Percentiles rank a stretch among this genome's conserved stretches.
Evolutionary conservation across 768 basidiomycete species (phyloP).

Genomic region (Termitomyces sp.): DNA sequence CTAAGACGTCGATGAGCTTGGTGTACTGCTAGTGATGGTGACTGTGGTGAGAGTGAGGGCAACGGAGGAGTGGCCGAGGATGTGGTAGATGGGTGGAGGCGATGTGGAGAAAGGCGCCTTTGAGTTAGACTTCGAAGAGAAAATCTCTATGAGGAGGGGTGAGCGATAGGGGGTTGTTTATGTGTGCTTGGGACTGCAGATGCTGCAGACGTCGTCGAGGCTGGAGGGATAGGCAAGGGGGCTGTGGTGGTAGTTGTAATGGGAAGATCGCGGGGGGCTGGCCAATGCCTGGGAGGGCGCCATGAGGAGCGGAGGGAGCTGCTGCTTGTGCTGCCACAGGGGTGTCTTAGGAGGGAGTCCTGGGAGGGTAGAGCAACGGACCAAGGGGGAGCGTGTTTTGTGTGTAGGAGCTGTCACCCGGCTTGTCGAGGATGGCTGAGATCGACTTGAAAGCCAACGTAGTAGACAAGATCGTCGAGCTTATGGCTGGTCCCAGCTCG

Average conservation of each 20-base stretch:
- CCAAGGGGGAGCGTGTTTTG: conserved; percentile 22
- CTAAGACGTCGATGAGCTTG: conserved; percentile 70
- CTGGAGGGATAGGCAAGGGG: too few species aligned
- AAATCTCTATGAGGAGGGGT: conserved; percentile 74
- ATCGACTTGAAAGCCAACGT: conserved; percentile 96
- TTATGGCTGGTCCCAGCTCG: too few species aligned
- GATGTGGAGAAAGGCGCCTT: conserved; percentile 89
- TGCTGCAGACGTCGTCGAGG: background rate
- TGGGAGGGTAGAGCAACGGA: background rate
- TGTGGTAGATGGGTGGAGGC: conserved; percentile 71
- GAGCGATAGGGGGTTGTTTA: conserved; percentile 45
- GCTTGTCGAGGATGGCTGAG: conserved; percentile 75
- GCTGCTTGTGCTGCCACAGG: conserved; percentile 36
- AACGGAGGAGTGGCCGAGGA: conserved; percentile 81
- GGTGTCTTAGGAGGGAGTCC: too few species aligned
- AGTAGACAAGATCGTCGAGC: conserved; percentile 70
- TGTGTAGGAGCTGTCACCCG: conserved; percentile 75
- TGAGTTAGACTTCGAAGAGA: conserved; percentile 85
- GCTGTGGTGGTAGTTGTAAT: conserved; percentile 29
- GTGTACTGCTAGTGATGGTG: too few species aligned
- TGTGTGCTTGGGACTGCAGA: conserved; percentile 12
- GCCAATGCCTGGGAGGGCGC: conserved; percentile 43
- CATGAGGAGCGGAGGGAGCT: conserved; percentile 40
- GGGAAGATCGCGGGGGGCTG: conserved; percentile 37
- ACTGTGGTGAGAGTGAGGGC: too few species aligned